phyloP scores from a whole-genome alignment of 768 basidiomycete genomes.

The Coprinellus aureogranulatus region DNA sequence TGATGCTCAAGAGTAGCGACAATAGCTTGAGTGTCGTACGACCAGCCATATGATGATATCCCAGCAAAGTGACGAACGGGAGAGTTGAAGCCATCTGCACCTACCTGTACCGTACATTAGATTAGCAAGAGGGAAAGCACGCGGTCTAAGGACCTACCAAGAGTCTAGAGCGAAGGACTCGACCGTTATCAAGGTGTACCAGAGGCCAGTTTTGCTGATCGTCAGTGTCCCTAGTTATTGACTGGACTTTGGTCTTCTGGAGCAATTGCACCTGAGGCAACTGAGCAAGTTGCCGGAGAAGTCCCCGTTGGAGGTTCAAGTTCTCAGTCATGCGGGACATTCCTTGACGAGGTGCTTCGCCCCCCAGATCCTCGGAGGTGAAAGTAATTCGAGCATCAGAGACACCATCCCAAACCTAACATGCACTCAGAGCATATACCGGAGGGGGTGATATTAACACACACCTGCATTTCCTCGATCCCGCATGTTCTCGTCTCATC shows the following conservation, averaged over 20 bases:
- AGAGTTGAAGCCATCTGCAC: conserved; percentile 94
- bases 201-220: conserved; percentile 73
- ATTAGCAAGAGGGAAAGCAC: no score
- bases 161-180: conserved; percentile 65
- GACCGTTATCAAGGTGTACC: conserved; percentile 69
- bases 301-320: conserved; percentile 84
- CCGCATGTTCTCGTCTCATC: conserved; percentile 64
- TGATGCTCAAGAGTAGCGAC: conserved; percentile 84
- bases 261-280: conserved; percentile 57
- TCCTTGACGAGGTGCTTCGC: conserved; percentile 25
- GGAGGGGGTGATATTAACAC: conserved; percentile 12
- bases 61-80: conserved; percentile 85
- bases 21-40: conserved; percentile 84
- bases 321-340: conserved; percentile 93
- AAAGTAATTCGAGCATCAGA: conserved; percentile 79
- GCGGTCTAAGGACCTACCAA: conserved; percentile 67
- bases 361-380: conserved; percentile 48
- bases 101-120: conserved; percentile 52
- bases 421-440: background rate
- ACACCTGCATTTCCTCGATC: conserved; percentile 83
- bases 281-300: conserved; percentile 61
- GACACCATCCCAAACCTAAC: conserved; percentile 90
- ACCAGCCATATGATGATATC: conserved; percentile 88
- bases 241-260: conserved; percentile 72
- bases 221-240: conserved; percentile 56